These are phyloP conservation scores for Fusarium temperatum DNA, from an alignment of 2,329 filamentous ascomycete species.

Conservation along the genomic window DNA sequence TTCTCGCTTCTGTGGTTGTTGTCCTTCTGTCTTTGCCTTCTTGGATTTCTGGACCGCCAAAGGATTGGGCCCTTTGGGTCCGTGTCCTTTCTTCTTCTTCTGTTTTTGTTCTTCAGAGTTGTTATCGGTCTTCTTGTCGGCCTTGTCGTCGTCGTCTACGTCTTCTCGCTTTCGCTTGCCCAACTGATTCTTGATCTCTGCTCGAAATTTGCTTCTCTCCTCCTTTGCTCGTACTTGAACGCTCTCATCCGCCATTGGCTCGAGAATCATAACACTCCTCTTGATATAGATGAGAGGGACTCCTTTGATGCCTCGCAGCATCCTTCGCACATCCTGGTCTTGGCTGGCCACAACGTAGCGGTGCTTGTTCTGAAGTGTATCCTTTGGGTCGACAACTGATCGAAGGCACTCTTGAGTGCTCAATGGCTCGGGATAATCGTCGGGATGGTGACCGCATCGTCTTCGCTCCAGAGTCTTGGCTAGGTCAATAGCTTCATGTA, in stretches of 20 bases:
- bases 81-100: constrained; percentile 67
- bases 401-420: constrained; percentile 74
- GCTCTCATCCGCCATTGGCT: constrained; percentile 77
- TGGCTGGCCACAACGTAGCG: constrained; percentile 82
- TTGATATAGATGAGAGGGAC: constrained; percentile 83
- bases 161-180: constrained; percentile 63
- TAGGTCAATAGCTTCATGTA: constrained; percentile 71
- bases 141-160: constrained; percentile 48
- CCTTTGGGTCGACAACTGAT: constrained; percentile 82
- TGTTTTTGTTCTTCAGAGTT: constrained; percentile 42
- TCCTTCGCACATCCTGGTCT: constrained; percentile 68
- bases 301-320: constrained; percentile 73
- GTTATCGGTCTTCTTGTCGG: constrained; percentile 15
- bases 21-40: constrained; percentile 51
- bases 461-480: constrained; percentile 81
- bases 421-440: constrained; percentile 76
- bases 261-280: constrained; percentile 75
- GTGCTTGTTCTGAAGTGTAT: constrained; percentile 76
- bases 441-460: constrained; percentile 79
- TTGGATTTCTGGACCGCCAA: constrained; percentile 76
- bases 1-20: constrained; percentile 47
- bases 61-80: constrained; percentile 76
- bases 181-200: constrained; percentile 66
- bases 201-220: constrained; percentile 78
- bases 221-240: constrained; percentile 70